Evolutionary conservation across 257 asterid species (phyloP), one percentile per base, ranked within the genome.

Genomic region (Solanum tarijense): DNA sequence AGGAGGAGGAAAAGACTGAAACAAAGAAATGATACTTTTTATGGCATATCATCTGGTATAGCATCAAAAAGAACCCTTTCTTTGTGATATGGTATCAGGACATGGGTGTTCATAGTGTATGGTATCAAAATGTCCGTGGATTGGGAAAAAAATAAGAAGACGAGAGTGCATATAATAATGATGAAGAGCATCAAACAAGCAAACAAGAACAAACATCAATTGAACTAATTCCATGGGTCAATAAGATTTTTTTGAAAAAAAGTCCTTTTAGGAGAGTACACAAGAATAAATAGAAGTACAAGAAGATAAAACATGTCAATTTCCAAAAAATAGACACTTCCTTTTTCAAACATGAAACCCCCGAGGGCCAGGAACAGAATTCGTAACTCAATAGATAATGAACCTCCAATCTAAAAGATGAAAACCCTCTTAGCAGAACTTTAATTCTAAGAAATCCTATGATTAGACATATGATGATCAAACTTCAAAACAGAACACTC

Each of bases 1-100:
- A 84, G 94, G 93, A 90, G 96, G 89, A 87, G 97, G 98, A 91
- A 97, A 97, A 87, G 98, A 91, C 99, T 96, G 95, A 86, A 65
- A 86, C 88, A 68, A 83, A 65, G 85, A 89, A 83, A 86, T 31
- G 89, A 72, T 21, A 88, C 82, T 58, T 41, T 81, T 82, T 83
- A 82, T 27, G 88, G 69, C 86, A 48, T 83, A 89, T 58, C 89
- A 62, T 84, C 88, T 86, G 83, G 43, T 58, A 87, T 87, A 88
- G 90, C 83, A 83, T 18, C 65, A 60, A 87, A 83, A 86, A 29
- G 68, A 87, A 85, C 86, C 83, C 52, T 73, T 83, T 78, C 35
- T 39, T 48, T 48, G 58, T 48, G 58, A 48, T 48, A 48, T 48
- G 58, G 58, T 48, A 48, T 48, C 84, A 27, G 25, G 84, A 79